Percentiles rank a stretch among this genome's conserved stretches.
Evolutionary conservation across 257 asterid genomes (phyloP).

Genomic region (Scutellaria galericulata): DNA sequence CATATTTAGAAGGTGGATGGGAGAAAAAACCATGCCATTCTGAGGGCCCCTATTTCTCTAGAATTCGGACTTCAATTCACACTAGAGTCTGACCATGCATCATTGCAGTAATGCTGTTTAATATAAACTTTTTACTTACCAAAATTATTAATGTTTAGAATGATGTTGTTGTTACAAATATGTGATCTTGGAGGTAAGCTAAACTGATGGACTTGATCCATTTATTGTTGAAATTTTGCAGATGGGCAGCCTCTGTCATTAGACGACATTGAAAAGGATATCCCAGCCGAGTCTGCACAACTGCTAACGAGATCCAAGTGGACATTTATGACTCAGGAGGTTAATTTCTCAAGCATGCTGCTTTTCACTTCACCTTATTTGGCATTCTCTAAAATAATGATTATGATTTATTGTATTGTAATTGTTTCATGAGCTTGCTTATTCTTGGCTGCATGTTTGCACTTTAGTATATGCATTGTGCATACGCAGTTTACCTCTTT

Average conservation of each 20-base stretch:
- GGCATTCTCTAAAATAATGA: not conserved
- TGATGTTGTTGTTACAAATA: too few relatives aligned
- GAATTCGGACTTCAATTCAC: too few relatives aligned
- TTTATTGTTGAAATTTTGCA: slow-evolving; percentile 38
- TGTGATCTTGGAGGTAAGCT: slow-evolving; percentile 6
- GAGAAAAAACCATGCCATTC: too few relatives aligned
- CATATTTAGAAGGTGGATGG: too few relatives aligned
- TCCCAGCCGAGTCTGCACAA: slow-evolving; percentile 56
- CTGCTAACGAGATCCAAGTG: slow-evolving; percentile 62
- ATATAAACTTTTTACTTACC: not conserved
- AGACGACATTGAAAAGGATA: slow-evolving; percentile 64
- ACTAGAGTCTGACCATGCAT: too few relatives aligned
- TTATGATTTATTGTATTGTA: not conserved
- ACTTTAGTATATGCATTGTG: not conserved
- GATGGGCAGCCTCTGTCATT: slow-evolving; percentile 80
- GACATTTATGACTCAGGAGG: slow-evolving; percentile 91
- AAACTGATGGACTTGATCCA: not conserved
- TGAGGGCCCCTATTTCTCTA: too few relatives aligned
- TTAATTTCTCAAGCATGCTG: slow-evolving; percentile 35
- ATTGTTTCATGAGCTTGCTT: slow-evolving; percentile 20
- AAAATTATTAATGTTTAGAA: too few relatives aligned
- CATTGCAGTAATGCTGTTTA: not conserved
- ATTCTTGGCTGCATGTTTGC: slow-evolving; percentile 8
- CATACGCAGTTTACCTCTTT: too few relatives aligned
- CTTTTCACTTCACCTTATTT: not conserved